phyloP scores from a whole-genome alignment of 306 rosid species.

The Parietaria judaica region DNA sequence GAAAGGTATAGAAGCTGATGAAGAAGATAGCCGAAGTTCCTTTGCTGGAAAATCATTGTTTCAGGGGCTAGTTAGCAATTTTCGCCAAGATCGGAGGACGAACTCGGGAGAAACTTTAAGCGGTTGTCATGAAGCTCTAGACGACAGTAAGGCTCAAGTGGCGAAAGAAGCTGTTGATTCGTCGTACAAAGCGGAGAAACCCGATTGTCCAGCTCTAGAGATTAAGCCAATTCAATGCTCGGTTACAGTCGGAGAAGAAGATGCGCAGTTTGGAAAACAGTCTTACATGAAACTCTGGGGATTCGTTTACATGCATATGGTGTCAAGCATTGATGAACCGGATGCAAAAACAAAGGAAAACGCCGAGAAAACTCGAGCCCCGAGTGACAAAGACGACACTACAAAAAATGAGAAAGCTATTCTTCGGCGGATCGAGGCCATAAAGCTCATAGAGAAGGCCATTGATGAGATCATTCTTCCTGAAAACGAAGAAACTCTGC shows the following conservation, averaged over 20 bases:
- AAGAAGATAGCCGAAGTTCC: background rate
- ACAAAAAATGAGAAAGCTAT: conserved; percentile 32
- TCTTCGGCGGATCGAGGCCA: conserved; percentile 59
- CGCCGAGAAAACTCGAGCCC: conserved; percentile 13
- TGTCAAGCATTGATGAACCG: conserved; percentile 33
- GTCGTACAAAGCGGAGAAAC: conserved; percentile 24
- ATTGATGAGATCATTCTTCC: conserved; percentile 76
- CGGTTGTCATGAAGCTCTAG: conserved; percentile 25
- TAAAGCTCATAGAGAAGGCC: conserved; percentile 84
- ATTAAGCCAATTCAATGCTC: background rate
- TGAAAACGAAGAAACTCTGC: conserved; percentile 38
- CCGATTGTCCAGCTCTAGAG: conserved; percentile 7
- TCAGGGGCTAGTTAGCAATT: conserved; percentile 10
- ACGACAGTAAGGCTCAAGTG: conserved; percentile 20
- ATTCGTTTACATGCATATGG: conserved; percentile 82
- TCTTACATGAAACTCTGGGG: conserved; percentile 51
- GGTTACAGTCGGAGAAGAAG: conserved; percentile 26
- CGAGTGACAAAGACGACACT: conserved; percentile 12
- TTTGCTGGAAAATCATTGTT: background rate
- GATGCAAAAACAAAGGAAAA: conserved; percentile 20
- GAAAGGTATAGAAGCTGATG: conserved; percentile 16
- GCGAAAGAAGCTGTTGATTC: conserved; percentile 18
- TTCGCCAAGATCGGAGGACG: conserved; percentile 16
- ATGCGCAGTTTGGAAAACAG: conserved; percentile 33
- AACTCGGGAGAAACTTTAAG: conserved; percentile 21